Base-by-base conservation (phyloP, 768 basidiomycete species). In the Amanita pseudoporphyria region DNA sequence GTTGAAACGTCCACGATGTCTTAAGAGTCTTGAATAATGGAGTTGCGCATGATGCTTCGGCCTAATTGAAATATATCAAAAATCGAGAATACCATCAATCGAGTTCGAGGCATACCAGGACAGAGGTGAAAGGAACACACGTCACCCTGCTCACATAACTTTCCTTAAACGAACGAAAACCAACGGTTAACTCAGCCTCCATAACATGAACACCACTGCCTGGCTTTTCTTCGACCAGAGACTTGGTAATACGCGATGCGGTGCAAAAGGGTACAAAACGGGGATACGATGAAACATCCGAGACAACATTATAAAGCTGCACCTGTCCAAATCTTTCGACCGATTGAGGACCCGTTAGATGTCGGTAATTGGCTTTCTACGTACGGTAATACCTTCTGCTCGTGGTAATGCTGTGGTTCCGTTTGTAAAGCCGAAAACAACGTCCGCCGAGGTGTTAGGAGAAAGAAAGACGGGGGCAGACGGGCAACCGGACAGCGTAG, bases 241-340 rank as follows among this genome's bases (percentile, higher is more conserved):
- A 60, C 26, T 60, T 56, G 33, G 94, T 68, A 49, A 94, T 73
- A 19, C 77, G 77, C 4, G 91, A 86, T 18, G 70, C 69, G 10
- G 77, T 79, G 68, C 94, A 96, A 64, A 88, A 95, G 5, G 96
- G 95, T 46, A 99, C 71, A 62, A 97, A 99, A 52, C 68, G 70
- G 9, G 81, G 76, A 64, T 98, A 99, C 2, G 87, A 87, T 13
- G 72, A 79, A 22, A 97, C 85, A 65, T 98, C 84, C 12, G 92
- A 78, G 47, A 99, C 90, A 52, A 98, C 66, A 6, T 79, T 68
- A 67, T 94, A 98, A 3, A 98, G 73, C 63, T 96, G 80, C 45
- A 72, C 71, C 53, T 76, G 82, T 14, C 71, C 75, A 61, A 94
- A 97, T 36, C 94, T 96, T 42, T 19, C 14, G 49, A 44, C 31